A percentile compares a stretch with the other conserved stretches of the same genome.
Evolutionary conservation across 2,329 filamentous ascomycete genomes (phyloP).

Genomic region (Penicillium sp.): DNA sequence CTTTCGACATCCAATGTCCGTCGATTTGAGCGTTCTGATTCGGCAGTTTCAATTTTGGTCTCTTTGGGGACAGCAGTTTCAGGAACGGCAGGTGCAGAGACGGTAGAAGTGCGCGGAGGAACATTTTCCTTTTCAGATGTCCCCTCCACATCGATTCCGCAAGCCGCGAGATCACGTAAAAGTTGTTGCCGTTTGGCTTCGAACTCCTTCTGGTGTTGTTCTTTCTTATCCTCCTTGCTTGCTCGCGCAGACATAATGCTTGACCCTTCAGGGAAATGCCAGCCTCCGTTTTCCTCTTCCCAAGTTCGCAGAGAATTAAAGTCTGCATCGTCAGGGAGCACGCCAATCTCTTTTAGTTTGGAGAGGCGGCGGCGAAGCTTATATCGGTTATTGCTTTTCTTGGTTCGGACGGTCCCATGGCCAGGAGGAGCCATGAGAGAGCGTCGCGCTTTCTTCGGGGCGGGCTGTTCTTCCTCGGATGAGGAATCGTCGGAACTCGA

Average conservation of each 20-base stretch:
- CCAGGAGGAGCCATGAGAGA: constrained; percentile 44
- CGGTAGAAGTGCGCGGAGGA: constrained; percentile 17
- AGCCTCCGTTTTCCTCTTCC: constrained; percentile 29
- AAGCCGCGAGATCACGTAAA: constrained; percentile 52
- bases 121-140: constrained; percentile 33
- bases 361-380: constrained; percentile 52
- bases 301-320: constrained; percentile 50
- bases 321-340: constrained; percentile 53
- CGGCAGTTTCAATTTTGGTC: constrained; percentile 9
- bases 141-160: constrained; percentile 52
- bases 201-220: constrained; percentile 46
- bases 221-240: constrained; percentile 20
- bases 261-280: constrained; percentile 23
- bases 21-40: constrained; percentile 28
- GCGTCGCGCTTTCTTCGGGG: constrained; percentile 5
- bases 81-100: constrained; percentile 1
- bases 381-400: constrained; percentile 57
- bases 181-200: constrained; percentile 54
- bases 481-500: constrained; percentile 27
- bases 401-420: constrained; percentile 53
- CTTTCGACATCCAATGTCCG: constrained; percentile 60
- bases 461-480: constrained; percentile 34
- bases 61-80: constrained; percentile 13
- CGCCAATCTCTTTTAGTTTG: constrained; percentile 55
- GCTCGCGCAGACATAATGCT: constrained; percentile 14